Percentiles rank a stretch among this genome's conserved stretches.
These are phyloP conservation scores for Evernia prunastri DNA, from an alignment of 495 filamentous ascomycete species.

Conservation along the genomic window DNA sequence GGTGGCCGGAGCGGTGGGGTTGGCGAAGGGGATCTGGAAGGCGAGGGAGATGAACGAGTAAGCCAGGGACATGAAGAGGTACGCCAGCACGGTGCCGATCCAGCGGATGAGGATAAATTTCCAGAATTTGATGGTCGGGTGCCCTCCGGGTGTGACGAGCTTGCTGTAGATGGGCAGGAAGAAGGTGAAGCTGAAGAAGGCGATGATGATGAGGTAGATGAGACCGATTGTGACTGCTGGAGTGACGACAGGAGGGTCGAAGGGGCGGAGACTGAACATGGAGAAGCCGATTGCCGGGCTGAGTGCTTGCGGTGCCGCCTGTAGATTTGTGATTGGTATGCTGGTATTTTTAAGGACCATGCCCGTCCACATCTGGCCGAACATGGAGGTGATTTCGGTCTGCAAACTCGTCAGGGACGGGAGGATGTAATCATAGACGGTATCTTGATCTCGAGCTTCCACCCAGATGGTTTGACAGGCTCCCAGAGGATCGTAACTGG, in stretches of 20 bases:
- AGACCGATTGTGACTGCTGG: constrained; percentile 60
- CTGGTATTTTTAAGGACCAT: constrained; percentile 38
- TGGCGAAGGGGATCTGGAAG: constrained; percentile 58
- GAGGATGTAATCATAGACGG: constrained; percentile 46
- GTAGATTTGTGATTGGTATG: constrained; percentile 37
- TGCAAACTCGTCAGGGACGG: constrained; percentile 45
- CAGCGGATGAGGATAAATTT: constrained; percentile 60
- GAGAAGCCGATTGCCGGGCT: constrained; percentile 60
- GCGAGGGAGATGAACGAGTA: constrained; percentile 62
- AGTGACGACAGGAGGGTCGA: constrained; percentile 47
- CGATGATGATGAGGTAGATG: constrained; percentile 68
- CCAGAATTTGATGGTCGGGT: constrained; percentile 53
- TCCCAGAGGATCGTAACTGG: constrained; percentile 57
- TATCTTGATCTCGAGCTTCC: constrained; percentile 53
- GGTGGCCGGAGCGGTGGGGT: constrained; percentile 38
- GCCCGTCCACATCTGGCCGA: constrained; percentile 49
- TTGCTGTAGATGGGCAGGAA: constrained; percentile 60
- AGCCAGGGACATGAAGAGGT: constrained; percentile 60
- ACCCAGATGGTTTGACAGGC: constrained; percentile 55
- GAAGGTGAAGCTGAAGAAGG: constrained; percentile 68
- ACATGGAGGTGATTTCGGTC: constrained; percentile 38
- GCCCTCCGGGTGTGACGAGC: constrained; percentile 44
- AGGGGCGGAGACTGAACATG: constrained; percentile 55
- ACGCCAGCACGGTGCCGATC: constrained; percentile 52
- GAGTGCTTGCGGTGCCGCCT: constrained; percentile 49